Base-by-base conservation (phyloP, 371 early-diverging fungal species). In the Zychaea mexicana region DNA sequence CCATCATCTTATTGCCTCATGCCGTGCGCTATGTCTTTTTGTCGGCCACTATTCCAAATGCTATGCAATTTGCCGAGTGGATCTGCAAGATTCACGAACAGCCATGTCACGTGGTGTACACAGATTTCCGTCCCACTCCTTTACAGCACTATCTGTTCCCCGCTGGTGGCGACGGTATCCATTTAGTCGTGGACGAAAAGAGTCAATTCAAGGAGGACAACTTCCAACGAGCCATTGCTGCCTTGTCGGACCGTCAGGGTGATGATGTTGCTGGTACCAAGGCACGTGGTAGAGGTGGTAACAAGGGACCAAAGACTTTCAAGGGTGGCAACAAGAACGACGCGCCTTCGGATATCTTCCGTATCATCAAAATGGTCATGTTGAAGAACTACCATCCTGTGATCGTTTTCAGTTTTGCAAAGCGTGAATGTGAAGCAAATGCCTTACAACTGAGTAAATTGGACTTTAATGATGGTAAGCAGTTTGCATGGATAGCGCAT, bases 21-120 rank as follows among this genome's bases (percentile, higher is more conserved):
- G 91, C 92, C 45, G 96, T 97, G 38, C 90, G 93, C 62, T 95
- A 92, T 78, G 98, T 99, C 10, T 99, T 99, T 73, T 86, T 99
- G 52, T 98, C 99, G 22, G 99, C 99, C 36, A 99, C 99, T 15
- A 99, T 99, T 71, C 99, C 99, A 21, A 99, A 99, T 70, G 99
- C 99, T 24, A 92, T 94, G 88, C 95, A 99, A 78, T 99, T 99
- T 88, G 99, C 99, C 10, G 93, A 97, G 78, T 99, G 99, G 99
- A 97, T 99, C 66, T 92, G 94, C 65, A 92, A 92, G 49, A 92
- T 96, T 31, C 97, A 99, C 77, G 86, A 93, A 54, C 98, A 98
- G 68, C 94, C 97, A 9, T 98, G 99, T 70, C 99, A 99, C 72
- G 98, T 99, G 60, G 98, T 99, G 13, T 99, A 99, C 78, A 99